A percentile compares a stretch with the other conserved stretches of the same genome.
Evolutionary conservation across 1,139 yeast genomes (phyloP).

Genomic region (Suzukiozyma palmioleophila): DNA sequence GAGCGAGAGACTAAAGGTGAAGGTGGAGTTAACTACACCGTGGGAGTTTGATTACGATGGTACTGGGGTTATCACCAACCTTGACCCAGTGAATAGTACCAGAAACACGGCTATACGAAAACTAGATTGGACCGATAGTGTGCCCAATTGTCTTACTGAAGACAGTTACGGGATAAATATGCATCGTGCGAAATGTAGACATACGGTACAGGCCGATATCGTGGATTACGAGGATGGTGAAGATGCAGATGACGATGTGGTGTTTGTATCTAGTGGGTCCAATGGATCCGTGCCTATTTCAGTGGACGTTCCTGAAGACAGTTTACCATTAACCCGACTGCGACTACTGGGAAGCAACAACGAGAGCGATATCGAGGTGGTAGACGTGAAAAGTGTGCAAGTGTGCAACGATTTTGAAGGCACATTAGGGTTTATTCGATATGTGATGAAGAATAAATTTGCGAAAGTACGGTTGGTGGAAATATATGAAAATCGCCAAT

Average conservation of each 20-base stretch:
- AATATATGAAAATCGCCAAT: conserved; percentile 19
- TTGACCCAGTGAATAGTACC: neutral
- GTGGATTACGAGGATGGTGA: neutral
- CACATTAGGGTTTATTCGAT: conserved; percentile 25
- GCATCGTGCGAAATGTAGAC: neutral
- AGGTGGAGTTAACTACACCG: conserved; percentile 17
- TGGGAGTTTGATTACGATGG: conserved; percentile 20
- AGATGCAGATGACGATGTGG: neutral
- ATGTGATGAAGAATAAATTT: conserved; percentile 22
- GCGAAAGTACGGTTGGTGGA: conserved; percentile 20
- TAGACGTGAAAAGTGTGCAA: conserved; percentile 12
- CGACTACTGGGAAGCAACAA: neutral
- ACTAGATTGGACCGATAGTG: conserved; percentile 1
- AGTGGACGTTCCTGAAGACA: conserved; percentile 3
- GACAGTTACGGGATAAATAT: neutral
- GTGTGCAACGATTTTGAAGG: conserved; percentile 22
- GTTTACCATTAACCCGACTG: conserved; percentile 1
- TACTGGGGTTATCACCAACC: neutral
- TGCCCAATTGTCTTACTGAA: neutral
- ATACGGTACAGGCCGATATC: neutral
- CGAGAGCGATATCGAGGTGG: conserved; percentile 12
- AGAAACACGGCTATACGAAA: conserved; percentile 1
- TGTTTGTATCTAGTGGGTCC: neutral
- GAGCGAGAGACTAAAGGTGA: conserved; percentile 22
- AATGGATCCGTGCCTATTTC: neutral